phyloP scores from a whole-genome alignment of 371 early-diverging fungal genomes.

The Nematocida sp. region DNA sequence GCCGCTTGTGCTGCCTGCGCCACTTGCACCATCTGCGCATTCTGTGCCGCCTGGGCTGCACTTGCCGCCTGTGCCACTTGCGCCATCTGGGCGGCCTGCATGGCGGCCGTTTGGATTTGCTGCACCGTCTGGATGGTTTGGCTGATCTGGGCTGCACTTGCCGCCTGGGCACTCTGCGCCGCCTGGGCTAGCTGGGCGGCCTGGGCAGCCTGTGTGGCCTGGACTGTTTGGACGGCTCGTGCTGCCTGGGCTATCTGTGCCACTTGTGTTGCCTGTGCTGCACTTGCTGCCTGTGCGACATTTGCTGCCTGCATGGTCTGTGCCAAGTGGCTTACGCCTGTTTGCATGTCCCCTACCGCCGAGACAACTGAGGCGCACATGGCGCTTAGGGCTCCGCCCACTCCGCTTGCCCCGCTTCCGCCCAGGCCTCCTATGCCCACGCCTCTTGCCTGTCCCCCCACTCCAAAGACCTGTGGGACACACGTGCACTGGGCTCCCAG shows the following conservation, averaged over 20 bases:
- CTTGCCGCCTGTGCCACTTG: neutral
- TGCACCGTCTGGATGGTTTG: too few relatives aligned
- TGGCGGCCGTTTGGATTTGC: too few relatives aligned
- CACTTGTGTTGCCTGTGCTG: constrained; percentile 16
- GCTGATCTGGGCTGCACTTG: too few relatives aligned
- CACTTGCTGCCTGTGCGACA: constrained; percentile 5
- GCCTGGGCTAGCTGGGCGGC: too few relatives aligned
- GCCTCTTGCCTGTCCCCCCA: neutral
- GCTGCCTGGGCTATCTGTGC: constrained; percentile 17
- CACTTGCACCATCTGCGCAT: neutral
- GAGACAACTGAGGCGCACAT: neutral
- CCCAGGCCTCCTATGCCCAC: neutral
- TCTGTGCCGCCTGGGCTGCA: neutral
- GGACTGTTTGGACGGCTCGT: neutral
- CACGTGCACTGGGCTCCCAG: neutral
- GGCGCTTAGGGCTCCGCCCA: neutral
- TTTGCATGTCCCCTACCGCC: neutral
- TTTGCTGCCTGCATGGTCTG: constrained; percentile 20
- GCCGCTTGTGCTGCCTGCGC: neutral
- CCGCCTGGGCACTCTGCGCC: too few relatives aligned
- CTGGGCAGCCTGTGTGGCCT: constrained; percentile 16
- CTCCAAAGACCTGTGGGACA: neutral
- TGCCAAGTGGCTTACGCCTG: constrained; percentile 22
- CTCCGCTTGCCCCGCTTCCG: neutral
- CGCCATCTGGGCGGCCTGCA: neutral